Base-by-base conservation (phyloP, 176 grass and related monocot genomes). In the Leersia perrieri region DNA sequence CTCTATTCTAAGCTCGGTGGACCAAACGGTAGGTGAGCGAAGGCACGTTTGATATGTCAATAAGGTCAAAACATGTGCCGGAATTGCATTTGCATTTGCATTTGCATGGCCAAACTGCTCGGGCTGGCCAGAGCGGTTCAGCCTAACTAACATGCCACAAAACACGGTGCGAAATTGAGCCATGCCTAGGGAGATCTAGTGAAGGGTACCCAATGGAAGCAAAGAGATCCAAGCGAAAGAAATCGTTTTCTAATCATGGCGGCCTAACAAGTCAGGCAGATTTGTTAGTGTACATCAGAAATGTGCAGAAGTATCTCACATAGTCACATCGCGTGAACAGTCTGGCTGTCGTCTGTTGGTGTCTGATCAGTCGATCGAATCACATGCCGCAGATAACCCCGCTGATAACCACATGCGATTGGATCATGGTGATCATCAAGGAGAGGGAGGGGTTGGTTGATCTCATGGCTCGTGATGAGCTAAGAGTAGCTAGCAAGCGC, bases 21-120 rank as follows among this genome's bases (percentile, higher is more conserved):
- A 16, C 64, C 44, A 61, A 55, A 61, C n/a, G 51, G 51, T 40
- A 20, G 27, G 16, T 5, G 67, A 42, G 29, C 18, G 51, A 8
- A 22, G n/a, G 7, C 67, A 81, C 36, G 34, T 62, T 44, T 61
- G 20, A n/a, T 61, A 60, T 61, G 63, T 18, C 22, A 5, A 22
- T 14, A 45, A 12, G 8, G 11, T 84, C 63, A 10, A 53, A 67
- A 28, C 84, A 80, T 33, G 69, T 86, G 84, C 47, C 69, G 10
- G 76, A 66, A 35, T 28, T 14, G 49, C 20, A 53, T 53, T 53
- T 53, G 45, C 16, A n/a, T 51, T 23, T n/a, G n/a, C n/a, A n/a
- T 28, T 53, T 53, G 49, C 18, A 53, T 53, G 33, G 74, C 47
- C 74, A 15, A 49, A 9, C 30, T 2, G 26, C 16, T 1, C 27